Percentiles rank a stretch among this genome's conserved stretches.
phyloP scores from a whole-genome alignment of 495 filamentous ascomycete genomes.

The Lophiotrema nucula region DNA sequence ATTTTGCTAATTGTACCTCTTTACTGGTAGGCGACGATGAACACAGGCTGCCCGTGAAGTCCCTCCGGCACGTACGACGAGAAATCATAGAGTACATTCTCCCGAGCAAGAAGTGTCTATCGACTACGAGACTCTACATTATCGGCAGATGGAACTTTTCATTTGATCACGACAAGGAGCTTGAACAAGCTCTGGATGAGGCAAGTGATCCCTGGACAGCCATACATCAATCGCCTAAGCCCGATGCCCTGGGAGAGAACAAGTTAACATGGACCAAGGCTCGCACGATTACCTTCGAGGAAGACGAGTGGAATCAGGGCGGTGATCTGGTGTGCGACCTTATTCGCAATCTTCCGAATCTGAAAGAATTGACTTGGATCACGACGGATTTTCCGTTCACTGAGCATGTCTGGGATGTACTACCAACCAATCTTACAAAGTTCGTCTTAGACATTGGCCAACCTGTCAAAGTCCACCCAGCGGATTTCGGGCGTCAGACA shows the following conservation, averaged over 20 bases:
- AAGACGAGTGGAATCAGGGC: conserved; percentile 13
- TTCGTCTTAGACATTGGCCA: conserved; percentile 7
- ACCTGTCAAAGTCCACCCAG: conserved; percentile 1
- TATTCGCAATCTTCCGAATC: conserved; percentile 2
- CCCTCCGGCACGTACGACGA: not conserved
- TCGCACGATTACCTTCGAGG: not conserved
- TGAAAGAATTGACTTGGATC: conserved; percentile 20
- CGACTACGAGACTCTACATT: conserved; percentile 17
- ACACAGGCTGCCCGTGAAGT: not conserved
- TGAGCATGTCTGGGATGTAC: not conserved
- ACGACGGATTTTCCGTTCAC: conserved; percentile 14
- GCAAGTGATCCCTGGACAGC: conserved; percentile 2
- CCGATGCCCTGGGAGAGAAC: not conserved
- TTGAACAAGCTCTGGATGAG: too few relatives aligned
- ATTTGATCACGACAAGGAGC: not conserved
- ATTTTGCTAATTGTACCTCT: too few relatives aligned
- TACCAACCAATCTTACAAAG: conserved; percentile 13
- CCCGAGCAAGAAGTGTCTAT: not conserved
- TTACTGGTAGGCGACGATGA: not conserved
- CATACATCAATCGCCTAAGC: not conserved
- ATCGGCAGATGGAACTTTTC: conserved; percentile 6
- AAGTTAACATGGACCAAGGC: conserved; percentile 1
- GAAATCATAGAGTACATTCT: not conserved
- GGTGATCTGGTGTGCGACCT: not conserved
- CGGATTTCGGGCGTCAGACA: not conserved